phyloP scores from a whole-genome alignment of 495 filamentous ascomycete species.

The Parmelia sp. region DNA sequence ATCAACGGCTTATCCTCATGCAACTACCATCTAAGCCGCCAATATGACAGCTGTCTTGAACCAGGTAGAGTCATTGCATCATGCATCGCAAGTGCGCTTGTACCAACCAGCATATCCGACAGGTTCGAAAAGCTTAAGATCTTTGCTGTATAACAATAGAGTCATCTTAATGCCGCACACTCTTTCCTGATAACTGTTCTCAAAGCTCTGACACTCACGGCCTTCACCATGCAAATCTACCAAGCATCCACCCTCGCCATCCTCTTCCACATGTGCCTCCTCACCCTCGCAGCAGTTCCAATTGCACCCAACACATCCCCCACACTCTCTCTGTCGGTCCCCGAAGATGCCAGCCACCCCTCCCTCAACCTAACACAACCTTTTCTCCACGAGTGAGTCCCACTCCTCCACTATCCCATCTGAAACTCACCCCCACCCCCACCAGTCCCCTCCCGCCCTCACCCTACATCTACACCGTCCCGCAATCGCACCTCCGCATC shows the following conservation, averaged over 20 bases:
- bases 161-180: no score
- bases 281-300: not conserved
- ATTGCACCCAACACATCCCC: not conserved
- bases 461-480: not conserved
- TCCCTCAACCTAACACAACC: not conserved
- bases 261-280: not conserved
- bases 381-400: not conserved
- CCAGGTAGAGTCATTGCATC: no score
- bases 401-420: not conserved
- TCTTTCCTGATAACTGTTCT: no score
- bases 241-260: not conserved
- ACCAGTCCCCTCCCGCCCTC: not conserved
- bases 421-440: not conserved
- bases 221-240: not conserved
- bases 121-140: no score
- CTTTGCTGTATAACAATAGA: no score
- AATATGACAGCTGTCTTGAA: no score
- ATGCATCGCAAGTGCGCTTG: no score
- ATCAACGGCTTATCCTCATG: no score
- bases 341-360: not conserved
- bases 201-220: no score
- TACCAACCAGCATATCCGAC: no score
- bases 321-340: not conserved
- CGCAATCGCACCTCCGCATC: not conserved
- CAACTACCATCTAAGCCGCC: no score